Percentiles rank a stretch among this genome's conserved stretches.
These are phyloP conservation scores for Mortierella sp. DNA, from an alignment of 371 early-diverging fungal species.

Conservation along the genomic window DNA sequence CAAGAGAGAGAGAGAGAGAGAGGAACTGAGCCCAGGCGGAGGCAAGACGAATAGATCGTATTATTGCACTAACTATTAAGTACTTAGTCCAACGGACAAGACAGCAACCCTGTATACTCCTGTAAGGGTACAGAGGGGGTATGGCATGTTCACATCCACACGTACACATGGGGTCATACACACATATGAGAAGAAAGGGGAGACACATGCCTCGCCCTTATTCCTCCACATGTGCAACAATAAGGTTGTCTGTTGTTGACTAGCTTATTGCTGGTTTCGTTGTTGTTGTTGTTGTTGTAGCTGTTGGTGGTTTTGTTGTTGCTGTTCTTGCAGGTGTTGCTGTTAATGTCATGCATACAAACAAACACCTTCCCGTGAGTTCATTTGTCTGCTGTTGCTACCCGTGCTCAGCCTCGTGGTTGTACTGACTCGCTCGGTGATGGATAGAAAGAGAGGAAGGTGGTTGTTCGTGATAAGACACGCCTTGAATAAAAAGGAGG, in stretches of 20 bases:
- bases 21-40: not conserved
- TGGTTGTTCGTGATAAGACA: no score
- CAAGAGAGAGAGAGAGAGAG: not conserved
- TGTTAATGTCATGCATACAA: not conserved
- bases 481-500: no score
- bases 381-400: not conserved
- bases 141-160: not conserved
- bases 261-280: not conserved
- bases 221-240: not conserved
- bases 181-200: not conserved
- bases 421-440: not conserved
- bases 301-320: not conserved
- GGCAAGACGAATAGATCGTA: not conserved
- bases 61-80: not conserved
- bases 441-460: not conserved
- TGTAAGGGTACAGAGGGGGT: not conserved
- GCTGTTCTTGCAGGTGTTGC: not conserved
- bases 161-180: not conserved
- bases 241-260: not conserved
- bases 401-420: slow-evolving; percentile 3
- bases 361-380: not conserved
- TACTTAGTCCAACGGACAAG: not conserved
- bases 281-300: not conserved
- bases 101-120: not conserved
- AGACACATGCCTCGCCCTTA: not conserved